Conservation (phyloP, 345 rosid species). For the Clarkia xantiana region DNA sequence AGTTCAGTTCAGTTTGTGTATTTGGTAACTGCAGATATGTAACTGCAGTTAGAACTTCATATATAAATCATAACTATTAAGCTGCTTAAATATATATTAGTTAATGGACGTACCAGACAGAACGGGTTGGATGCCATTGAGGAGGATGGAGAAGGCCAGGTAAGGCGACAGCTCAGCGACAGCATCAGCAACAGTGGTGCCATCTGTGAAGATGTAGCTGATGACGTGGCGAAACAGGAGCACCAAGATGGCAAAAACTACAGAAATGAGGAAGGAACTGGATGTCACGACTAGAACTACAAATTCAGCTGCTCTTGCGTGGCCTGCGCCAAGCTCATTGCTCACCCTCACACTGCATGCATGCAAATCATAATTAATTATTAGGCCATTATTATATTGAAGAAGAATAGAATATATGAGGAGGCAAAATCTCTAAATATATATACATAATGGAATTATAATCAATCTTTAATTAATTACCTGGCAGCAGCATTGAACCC, state of each 20-base stretch:
- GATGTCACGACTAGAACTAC: conserved; percentile 29
- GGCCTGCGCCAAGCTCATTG: conserved; percentile 48
- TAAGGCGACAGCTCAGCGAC: conserved; percentile 43
- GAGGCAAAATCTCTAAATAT: too few relatives aligned
- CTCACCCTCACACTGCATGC: conserved; percentile 42
- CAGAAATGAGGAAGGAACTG: conserved; percentile 23
- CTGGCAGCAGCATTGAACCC: conserved; percentile 78
- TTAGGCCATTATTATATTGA: neutral
- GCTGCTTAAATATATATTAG: neutral
- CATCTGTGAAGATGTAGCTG: conserved; percentile 40
- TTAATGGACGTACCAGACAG: conserved; percentile 28
- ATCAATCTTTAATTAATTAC: conserved; percentile 14
- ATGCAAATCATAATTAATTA: neutral
- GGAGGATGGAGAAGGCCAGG: conserved; percentile 34
- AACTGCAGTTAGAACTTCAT: too few relatives aligned
- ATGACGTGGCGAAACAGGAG: conserved; percentile 26
- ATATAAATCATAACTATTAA: too few relatives aligned
- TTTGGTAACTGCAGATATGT: too few relatives aligned
- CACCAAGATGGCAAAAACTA: conserved; percentile 22
- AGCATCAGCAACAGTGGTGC: conserved; percentile 34
- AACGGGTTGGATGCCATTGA: conserved; percentile 60
- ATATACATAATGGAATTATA: too few relatives aligned
- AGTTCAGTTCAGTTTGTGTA: too few relatives aligned
- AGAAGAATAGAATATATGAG: neutral
- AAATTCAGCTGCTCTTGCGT: conserved; percentile 44